Evolutionary conservation across 441 rosid species (phyloP).

Genomic region (Breynia disticha): DNA sequence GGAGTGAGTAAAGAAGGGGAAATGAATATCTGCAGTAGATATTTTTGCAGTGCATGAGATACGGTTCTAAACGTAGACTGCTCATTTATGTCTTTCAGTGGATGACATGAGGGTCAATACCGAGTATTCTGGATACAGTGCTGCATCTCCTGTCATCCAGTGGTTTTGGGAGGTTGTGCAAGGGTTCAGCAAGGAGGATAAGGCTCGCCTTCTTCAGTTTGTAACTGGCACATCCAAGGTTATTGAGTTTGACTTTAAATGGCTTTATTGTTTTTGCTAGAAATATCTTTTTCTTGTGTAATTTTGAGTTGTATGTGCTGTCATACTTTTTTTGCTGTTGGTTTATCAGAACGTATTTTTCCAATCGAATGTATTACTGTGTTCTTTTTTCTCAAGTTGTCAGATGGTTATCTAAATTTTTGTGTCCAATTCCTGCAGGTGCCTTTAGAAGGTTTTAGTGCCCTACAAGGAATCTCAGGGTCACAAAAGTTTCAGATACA

Average conservation of each 20-base stretch:
- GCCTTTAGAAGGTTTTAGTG: conserved; percentile 90
- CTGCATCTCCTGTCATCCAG: conserved; percentile 78
- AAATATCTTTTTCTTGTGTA: not conserved
- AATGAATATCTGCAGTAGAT: not conserved
- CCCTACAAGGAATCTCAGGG: conserved; percentile 95
- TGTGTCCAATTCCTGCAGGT: too few species aligned
- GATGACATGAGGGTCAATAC: conserved; percentile 90
- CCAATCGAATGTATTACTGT: too few species aligned
- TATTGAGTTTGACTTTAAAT: conserved; percentile 1
- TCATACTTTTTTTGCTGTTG: not conserved
- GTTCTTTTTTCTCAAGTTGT: too few species aligned
- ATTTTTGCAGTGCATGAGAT: not conserved
- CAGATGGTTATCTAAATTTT: too few species aligned
- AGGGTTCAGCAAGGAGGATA: conserved; percentile 92
- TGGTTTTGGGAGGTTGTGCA: conserved; percentile 99
- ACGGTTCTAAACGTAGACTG: conserved; percentile 16
- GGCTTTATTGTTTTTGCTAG: not conserved
- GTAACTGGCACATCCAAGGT: conserved; percentile 99
- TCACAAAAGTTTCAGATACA: conserved; percentile 95
- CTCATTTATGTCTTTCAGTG: conserved; percentile 37
- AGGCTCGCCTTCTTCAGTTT: conserved; percentile 89
- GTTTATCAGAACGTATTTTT: too few species aligned
- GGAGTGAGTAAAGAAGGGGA: not conserved
- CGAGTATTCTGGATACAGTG: conserved; percentile 89
- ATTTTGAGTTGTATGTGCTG: not conserved